Percentiles rank a stretch among this genome's conserved stretches.
These are phyloP conservation scores for Trifolium dubium DNA, from an alignment of 306 rosid genomes.

Conservation along the genomic window DNA sequence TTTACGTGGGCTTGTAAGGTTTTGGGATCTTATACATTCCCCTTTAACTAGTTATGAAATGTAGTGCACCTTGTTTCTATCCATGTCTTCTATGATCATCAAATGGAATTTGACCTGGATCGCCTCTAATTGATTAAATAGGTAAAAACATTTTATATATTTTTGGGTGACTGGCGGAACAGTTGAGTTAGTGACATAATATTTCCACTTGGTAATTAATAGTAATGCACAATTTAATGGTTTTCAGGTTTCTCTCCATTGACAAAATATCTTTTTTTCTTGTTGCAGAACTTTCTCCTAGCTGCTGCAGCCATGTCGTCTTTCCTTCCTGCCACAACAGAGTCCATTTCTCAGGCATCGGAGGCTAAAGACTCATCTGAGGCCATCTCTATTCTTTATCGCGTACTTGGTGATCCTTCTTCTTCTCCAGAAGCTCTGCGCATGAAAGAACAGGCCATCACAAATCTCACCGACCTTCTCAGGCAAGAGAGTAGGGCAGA, in stretches of 20 bases:
- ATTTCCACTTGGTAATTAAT: slow-evolving; percentile 3
- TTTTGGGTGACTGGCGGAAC: background rate
- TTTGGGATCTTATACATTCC: background rate
- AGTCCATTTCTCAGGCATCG: slow-evolving; percentile 68
- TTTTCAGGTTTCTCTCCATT: slow-evolving; percentile 35
- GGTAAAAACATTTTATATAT: background rate
- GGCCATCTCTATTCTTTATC: slow-evolving; percentile 75
- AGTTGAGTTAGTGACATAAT: slow-evolving; percentile 2
- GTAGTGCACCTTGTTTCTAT: background rate
- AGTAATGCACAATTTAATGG: slow-evolving; percentile 9
- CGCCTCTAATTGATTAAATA: background rate
- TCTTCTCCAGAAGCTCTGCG: slow-evolving; percentile 84
- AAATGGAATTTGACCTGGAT: background rate
- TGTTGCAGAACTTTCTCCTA: slow-evolving; percentile 51
- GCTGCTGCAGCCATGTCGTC: slow-evolving; percentile 63
- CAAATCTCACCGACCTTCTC: slow-evolving; percentile 77
- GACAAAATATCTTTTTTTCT: slow-evolving; percentile 12
- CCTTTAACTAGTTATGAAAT: background rate
- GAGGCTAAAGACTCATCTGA: slow-evolving; percentile 77
- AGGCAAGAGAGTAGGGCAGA: slow-evolving; percentile 84
- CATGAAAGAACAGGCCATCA: slow-evolving; percentile 83
- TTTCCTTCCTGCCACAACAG: slow-evolving; percentile 78
- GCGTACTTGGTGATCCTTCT: slow-evolving; percentile 75
- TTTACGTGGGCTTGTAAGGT: too few species aligned
- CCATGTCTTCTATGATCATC: slow-evolving; percentile 9